phyloP scores from a whole-genome alignment of 2,329 filamentous ascomycete species.

The Metarhizium rileyi region DNA sequence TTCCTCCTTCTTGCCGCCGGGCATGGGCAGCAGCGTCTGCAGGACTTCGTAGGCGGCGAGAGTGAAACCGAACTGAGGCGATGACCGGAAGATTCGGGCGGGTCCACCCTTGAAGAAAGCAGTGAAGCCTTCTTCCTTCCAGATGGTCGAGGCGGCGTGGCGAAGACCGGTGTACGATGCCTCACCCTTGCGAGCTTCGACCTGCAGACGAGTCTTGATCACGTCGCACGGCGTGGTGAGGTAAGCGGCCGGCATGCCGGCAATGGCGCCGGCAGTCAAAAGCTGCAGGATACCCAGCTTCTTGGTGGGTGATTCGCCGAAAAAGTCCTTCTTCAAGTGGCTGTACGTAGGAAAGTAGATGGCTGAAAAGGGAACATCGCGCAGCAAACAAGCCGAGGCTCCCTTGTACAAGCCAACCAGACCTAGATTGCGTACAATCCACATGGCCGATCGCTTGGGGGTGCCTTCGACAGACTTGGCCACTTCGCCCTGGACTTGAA shows the following conservation, averaged over 20 bases:
- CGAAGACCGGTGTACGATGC: constrained; percentile 76
- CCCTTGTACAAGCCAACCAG: constrained; percentile 95
- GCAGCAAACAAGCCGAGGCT: constrained; percentile 83
- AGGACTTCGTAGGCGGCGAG: constrained; percentile 91
- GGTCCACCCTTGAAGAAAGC: constrained; percentile 99
- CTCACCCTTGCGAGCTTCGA: constrained; percentile 94
- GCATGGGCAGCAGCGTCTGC: constrained; percentile 65
- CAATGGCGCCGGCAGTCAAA: constrained; percentile 87
- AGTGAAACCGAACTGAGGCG: constrained; percentile 96
- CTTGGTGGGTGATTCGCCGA: constrained; percentile 79
- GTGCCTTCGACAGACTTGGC: constrained; percentile 75
- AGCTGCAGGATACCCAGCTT: constrained; percentile 86
- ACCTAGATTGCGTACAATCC: constrained; percentile 94
- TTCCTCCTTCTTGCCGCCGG: constrained; percentile 48
- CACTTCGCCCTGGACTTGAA: constrained; percentile 94
- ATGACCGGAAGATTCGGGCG: constrained; percentile 87
- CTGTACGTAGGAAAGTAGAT: constrained; percentile 98
- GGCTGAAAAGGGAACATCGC: constrained; percentile 94
- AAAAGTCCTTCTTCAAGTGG: constrained; percentile 85
- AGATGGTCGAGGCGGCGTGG: constrained; percentile 76
- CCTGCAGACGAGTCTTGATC: constrained; percentile 97
- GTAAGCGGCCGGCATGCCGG: constrained; percentile 85
- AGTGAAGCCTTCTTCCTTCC: constrained; percentile 82
- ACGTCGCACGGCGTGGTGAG: constrained; percentile 96
- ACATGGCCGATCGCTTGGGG: constrained; percentile 86